Percentiles rank a stretch among this genome's conserved stretches.
phyloP scores from a whole-genome alignment of 2,329 filamentous ascomycete genomes.

The Phialemonium atrogriseum region DNA sequence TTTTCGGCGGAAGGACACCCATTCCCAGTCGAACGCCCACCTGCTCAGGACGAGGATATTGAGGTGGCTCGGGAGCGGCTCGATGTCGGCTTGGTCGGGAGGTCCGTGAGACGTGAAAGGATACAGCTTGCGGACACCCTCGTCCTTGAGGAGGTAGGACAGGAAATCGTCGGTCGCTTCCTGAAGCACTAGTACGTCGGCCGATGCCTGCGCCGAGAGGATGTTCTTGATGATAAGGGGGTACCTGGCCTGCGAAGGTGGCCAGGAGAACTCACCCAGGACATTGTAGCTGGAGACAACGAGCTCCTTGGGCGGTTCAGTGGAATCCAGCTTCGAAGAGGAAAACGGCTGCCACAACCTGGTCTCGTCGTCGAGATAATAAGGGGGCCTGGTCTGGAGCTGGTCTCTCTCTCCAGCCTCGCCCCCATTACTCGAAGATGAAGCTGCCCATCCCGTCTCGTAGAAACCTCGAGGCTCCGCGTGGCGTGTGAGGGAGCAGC shows the following conservation, averaged over 20 bases:
- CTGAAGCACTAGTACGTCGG: slow-evolving; percentile 47
- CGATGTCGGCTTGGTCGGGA: slow-evolving; percentile 39
- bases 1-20: slow-evolving; percentile 41
- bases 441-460: not conserved
- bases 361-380: slow-evolving; percentile 13
- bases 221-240: slow-evolving; percentile 34
- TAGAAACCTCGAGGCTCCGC: slow-evolving; percentile 15
- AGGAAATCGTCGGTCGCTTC: slow-evolving; percentile 60
- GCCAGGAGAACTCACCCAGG: slow-evolving; percentile 40
- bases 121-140: slow-evolving; percentile 37
- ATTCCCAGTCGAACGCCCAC: slow-evolving; percentile 45
- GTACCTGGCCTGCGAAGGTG: slow-evolving; percentile 32
- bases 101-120: slow-evolving; percentile 50
- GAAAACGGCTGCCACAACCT: slow-evolving; percentile 11
- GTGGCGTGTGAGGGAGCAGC: slow-evolving; percentile 14
- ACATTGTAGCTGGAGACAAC: slow-evolving; percentile 43
- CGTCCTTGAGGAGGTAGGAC: slow-evolving; percentile 39
- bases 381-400: slow-evolving; percentile 7
- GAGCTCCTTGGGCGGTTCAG: slow-evolving; percentile 12
- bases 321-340: not conserved
- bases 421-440: not conserved
- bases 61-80: slow-evolving; percentile 49
- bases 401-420: slow-evolving; percentile 6
- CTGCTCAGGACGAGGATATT: slow-evolving; percentile 55
- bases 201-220: slow-evolving; percentile 28